Evolutionary conservation across 257 asterid species (phyloP).

Genomic region (Rehmannia glutinosa): DNA sequence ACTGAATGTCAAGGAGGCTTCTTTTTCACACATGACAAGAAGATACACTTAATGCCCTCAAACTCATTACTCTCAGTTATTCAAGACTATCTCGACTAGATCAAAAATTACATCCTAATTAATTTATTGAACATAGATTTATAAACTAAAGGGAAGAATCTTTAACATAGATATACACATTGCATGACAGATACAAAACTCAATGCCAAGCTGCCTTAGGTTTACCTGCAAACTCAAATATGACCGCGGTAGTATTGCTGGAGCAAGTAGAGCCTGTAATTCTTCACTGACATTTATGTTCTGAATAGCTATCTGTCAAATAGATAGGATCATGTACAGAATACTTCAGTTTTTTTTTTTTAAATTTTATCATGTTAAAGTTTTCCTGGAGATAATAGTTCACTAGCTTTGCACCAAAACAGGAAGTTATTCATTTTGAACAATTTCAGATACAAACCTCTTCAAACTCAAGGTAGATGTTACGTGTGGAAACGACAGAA

Average conservation of each 20-base stretch:
- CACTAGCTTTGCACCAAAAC: background rate
- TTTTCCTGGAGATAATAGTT: background rate
- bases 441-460: slow-evolving; percentile 48
- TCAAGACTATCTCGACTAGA: background rate
- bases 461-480: slow-evolving; percentile 77
- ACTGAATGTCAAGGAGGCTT: background rate
- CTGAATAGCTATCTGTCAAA: slow-evolving; percentile 63
- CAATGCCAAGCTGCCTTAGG: background rate
- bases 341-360: background rate
- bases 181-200: too few relatives aligned
- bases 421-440: background rate
- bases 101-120: background rate
- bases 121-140: background rate
- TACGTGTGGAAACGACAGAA: slow-evolving; percentile 70
- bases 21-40: background rate
- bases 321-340: background rate
- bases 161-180: background rate
- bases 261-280: slow-evolving; percentile 77
- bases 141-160: background rate
- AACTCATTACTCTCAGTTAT: background rate
- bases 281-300: slow-evolving; percentile 68
- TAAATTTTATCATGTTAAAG: slow-evolving; percentile 1
- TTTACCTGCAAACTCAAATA: slow-evolving; percentile 75
- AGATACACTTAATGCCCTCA: background rate
- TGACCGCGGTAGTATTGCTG: slow-evolving; percentile 78